Conservation (phyloP, 2,329 filamentous ascomycete genomes). For the Trichoderma endophyticum region DNA sequence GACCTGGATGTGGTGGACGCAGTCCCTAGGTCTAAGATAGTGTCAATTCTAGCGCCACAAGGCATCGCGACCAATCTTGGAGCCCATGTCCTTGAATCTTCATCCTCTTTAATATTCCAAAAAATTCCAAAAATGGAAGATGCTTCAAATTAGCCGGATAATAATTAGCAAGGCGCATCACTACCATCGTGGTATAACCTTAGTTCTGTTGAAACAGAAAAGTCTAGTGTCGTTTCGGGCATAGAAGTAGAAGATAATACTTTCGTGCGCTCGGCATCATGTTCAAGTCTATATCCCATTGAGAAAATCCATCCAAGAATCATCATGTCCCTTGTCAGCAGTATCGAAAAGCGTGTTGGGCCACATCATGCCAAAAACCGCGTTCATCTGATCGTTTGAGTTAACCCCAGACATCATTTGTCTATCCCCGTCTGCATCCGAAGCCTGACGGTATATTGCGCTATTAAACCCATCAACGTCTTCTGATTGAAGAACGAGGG, state of each 20-base stretch:
- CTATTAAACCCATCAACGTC: not conserved
- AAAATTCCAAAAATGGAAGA: not conserved
- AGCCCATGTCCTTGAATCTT: not conserved
- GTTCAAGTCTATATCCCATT: not conserved
- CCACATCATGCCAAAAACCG: constrained; percentile 46
- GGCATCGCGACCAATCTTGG: not conserved
- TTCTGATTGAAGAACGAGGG: not conserved
- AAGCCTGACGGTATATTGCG: not conserved
- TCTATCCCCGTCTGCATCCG: constrained; percentile 13
- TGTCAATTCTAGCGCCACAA: not conserved
- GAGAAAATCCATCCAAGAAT: constrained; percentile 7
- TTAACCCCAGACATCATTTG: constrained; percentile 31
- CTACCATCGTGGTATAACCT: too few species aligned
- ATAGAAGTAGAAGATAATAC: not conserved
- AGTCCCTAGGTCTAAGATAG: not conserved
- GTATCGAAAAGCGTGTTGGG: constrained; percentile 35
- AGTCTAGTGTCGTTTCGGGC: not conserved
- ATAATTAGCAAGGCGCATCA: too few species aligned
- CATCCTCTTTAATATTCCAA: not conserved
- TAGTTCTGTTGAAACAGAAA: not conserved
- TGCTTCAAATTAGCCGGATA: not conserved
- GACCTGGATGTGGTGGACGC: not conserved
- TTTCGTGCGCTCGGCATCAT: not conserved
- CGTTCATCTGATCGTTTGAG: constrained; percentile 42
- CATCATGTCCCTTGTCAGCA: not conserved